Base-by-base conservation (phyloP, 2,329 filamentous ascomycete genomes). In the Aspergillus aculeatus region DNA sequence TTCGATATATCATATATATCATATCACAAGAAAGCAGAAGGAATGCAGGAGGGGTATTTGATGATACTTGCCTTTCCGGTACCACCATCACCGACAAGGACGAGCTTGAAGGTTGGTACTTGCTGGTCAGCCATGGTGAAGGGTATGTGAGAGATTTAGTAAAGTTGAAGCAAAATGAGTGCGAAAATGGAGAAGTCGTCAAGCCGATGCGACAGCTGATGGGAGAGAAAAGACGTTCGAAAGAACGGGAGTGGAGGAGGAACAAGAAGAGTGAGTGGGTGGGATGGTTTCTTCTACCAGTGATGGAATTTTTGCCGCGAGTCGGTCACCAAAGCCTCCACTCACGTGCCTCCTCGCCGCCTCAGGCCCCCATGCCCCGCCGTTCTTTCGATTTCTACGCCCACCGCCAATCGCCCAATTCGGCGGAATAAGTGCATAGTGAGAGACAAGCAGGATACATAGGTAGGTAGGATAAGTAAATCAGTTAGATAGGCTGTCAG, bases 81-180 rank as follows among this genome's bases (percentile, higher is more conserved):
- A 86, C 95, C 95, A 82, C 95, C 95, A 79, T 99, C 95, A 80
- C 95, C 95, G 76, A 99, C 95, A 82, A 99, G 92, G 80, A 99
- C 95, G 75, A 99, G 91, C 91, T 99, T 99, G 90, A 99, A 99
- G 80, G 92, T 96, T 69, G 94, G 92, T 69, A 83, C 57, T 65
- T 78, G 26, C 26, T 29, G 78, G 69, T 82, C 78, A 81, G 89
- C 86, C 91, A 95, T 96, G 62, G 56, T 65, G 66, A 55, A 55
- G 41, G 38, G 66, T 70, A 62, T 59, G 65, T 65, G 69, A 66
- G 66, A 66, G 49, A 24, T 48, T 41, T 54, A 14, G 12, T 9
- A 10, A 11, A 31, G 41, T 12, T 11, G 16, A 57, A 41, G 23
- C 47, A 58, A 59, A 61, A 61, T 54, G 54, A 54, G 54, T 54